Evolutionary conservation across 1,284 basidiomycete species (phyloP), one percentile per base, ranked within the genome.

Genomic region (Leucoagaricus sp.): DNA sequence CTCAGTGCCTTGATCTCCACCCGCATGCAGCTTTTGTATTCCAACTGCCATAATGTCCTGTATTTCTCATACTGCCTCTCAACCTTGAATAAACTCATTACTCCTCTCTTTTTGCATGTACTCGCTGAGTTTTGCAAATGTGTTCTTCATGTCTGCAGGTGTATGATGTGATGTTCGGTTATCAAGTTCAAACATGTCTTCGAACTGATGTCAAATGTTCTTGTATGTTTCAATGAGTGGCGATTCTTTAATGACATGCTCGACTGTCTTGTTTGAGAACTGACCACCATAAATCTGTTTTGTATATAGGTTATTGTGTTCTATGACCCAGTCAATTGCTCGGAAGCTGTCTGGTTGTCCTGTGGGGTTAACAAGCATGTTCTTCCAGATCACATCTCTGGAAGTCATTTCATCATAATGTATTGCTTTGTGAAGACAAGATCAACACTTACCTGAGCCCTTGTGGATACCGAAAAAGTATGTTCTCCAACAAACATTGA

Each of bases 231-330:
- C 63, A 21, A 73, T 66, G 0, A 73, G 58, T 7, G 65, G 59
- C 12, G 72, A 74, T 52, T 73, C 67, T n/a, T 61, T 60, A 9
- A 72, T 60, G 25, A 73, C 69, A 0, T 59, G 53, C n/a, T 64
- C 58, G 34, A 64, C 64, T 29, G 60, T 66, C 29, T 65, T 60
- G 44, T 72, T 74, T 12, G 66, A 68, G 19, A 55, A 63, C 31
- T 63, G 59, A 6, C 69, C 65, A 9, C 65, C 63, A 61, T 65
- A 66, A 7, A 67, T 67, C 1, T 55, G 49, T 65, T 67, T 46
- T 19, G 57, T 66, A 23, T 65, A 68, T 8, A 69, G 61, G 48
- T 69, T 69, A 23, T 68, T 70, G 21, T 61, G 67, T 44, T 70
- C 66, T 21, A 70, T 63, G 17, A 67, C 17, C 66, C 66, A 71